phyloP scores from a whole-genome alignment of 345 rosid species.

The Rhizophora mangle region DNA sequence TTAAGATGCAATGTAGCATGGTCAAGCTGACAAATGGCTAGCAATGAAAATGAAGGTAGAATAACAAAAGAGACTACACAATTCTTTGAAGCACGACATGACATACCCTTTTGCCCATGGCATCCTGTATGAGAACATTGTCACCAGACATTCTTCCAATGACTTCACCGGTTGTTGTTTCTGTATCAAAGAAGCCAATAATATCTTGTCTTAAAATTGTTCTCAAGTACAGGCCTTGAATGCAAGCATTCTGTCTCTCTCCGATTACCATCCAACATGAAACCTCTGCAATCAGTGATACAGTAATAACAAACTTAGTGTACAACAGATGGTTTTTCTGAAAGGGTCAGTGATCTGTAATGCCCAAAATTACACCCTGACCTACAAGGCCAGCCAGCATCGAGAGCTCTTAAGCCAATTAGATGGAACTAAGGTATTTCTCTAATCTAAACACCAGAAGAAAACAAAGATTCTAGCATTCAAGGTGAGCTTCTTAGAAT shows the following conservation, averaged over 20 bases:
- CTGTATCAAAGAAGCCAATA: constrained; percentile 65
- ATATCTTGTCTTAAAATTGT: constrained; percentile 85
- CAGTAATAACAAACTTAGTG: background rate
- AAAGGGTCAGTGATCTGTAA: background rate
- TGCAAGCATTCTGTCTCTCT: constrained; percentile 71
- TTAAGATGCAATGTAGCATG: background rate
- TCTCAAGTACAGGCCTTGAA: constrained; percentile 67
- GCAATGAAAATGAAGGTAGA: background rate
- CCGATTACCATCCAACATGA: constrained; percentile 88
- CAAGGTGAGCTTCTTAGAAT: too few relatives aligned
- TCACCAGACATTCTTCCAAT: constrained; percentile 94
- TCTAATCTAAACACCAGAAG: too few relatives aligned
- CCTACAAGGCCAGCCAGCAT: too few relatives aligned
- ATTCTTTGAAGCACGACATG: background rate
- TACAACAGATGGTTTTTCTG: background rate
- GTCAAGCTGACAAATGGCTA: background rate
- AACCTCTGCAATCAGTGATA: constrained; percentile 51
- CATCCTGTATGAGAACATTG: constrained; percentile 84
- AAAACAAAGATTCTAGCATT: too few relatives aligned
- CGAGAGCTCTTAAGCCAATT: too few relatives aligned
- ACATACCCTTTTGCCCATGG: constrained; percentile 87
- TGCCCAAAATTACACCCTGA: too few relatives aligned
- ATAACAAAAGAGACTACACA: background rate
- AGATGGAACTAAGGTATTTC: too few relatives aligned
- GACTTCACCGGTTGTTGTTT: constrained; percentile 88